A percentile compares a stretch with the other conserved stretches of the same genome.
Conservation (phyloP, 2,329 filamentous ascomycete species). For the Colletotrichum acutatum region DNA sequence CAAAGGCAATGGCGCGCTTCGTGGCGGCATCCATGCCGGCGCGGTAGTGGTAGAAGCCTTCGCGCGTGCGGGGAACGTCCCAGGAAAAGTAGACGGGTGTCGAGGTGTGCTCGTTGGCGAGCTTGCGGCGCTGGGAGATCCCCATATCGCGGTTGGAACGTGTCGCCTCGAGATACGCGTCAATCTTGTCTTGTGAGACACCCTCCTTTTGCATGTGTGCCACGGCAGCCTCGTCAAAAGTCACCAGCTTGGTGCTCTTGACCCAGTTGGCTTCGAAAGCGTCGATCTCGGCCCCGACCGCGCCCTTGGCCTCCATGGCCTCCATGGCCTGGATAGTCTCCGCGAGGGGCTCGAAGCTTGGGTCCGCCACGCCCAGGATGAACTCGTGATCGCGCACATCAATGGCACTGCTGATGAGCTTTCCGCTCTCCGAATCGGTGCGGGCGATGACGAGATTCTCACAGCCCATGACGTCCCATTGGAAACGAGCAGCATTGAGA, state of each 20-base stretch:
- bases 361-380: constrained; percentile 86
- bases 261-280: constrained; percentile 89
- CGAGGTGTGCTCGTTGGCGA: constrained; percentile 76
- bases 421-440: constrained; percentile 95
- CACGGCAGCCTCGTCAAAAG: constrained; percentile 90
- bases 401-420: constrained; percentile 88
- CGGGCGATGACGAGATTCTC: constrained; percentile 96
- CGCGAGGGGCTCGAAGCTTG: constrained; percentile 80
- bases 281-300: constrained; percentile 83
- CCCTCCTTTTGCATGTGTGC: constrained; percentile 77
- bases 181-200: constrained; percentile 70
- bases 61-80: constrained; percentile 91
- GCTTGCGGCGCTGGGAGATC: constrained; percentile 78
- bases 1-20: constrained; percentile 92
- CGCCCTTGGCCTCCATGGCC: constrained; percentile 83
- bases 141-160: constrained; percentile 77
- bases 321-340: constrained; percentile 95
- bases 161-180: constrained; percentile 73
- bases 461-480: constrained; percentile 97
- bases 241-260: constrained; percentile 84
- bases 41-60: constrained; percentile 92
- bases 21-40: constrained; percentile 88
- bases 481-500: constrained; percentile 89
- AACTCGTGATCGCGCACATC: constrained; percentile 97
- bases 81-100: constrained; percentile 84